Evolutionary conservation across 202 grass and related monocot species (phyloP).

Genomic region (Elaeis oleifera): DNA sequence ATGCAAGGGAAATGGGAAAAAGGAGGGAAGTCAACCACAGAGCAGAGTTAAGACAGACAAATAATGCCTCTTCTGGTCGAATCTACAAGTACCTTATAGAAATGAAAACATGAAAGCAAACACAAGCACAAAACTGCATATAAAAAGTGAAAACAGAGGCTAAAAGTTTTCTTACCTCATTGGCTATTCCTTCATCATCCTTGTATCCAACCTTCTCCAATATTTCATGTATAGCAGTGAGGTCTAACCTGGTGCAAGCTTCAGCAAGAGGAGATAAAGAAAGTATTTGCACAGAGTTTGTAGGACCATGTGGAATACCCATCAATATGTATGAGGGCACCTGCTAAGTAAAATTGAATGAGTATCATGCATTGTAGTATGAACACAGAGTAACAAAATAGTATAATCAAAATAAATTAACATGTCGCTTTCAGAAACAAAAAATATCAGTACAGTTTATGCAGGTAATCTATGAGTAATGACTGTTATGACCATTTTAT

Average conservation of each 20-base stretch:
- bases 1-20: too few species aligned
- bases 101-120: background rate
- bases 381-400: too few species aligned
- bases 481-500: too few species aligned
- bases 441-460: too few species aligned
- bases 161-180: constrained; percentile 26
- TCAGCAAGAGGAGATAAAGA: constrained; percentile 33
- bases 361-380: background rate
- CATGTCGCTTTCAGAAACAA: too few species aligned
- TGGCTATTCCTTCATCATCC: constrained; percentile 39
- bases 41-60: too few species aligned
- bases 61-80: too few species aligned
- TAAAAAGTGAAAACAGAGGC: background rate
- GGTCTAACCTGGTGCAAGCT: constrained; percentile 33
- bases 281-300: constrained; percentile 25
- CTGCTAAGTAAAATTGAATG: constrained; percentile 5
- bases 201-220: constrained; percentile 46
- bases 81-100: background rate
- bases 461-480: too few species aligned
- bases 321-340: constrained; percentile 40
- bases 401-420: too few species aligned
- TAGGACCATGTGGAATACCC: constrained; percentile 28
- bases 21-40: too few species aligned
- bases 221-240: constrained; percentile 39
- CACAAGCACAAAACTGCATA: background rate